Base-by-base conservation (phyloP, 2,329 filamentous ascomycete species). In the Talaromyces sp. region DNA sequence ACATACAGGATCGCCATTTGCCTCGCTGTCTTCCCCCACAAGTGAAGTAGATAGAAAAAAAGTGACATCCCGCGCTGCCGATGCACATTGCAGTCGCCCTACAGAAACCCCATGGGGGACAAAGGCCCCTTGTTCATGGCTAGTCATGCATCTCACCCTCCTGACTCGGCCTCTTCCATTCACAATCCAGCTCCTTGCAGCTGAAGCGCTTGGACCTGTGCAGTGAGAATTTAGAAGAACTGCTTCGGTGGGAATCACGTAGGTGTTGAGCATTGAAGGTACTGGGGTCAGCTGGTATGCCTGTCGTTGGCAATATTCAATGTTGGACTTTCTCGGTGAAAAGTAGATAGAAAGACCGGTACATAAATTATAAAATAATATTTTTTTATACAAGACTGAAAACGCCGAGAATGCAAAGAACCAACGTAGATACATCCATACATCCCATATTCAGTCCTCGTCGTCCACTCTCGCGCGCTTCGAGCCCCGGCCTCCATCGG, bases 401-500 rank as follows among this genome's bases (percentile, higher is more conserved):
- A 46, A 52, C 48, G 24, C 48, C 48, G 27, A 19, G 2, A 52
- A 52, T 52, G 48, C 48, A 52, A 52, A 14, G 48, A 19, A 19
- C 24, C 21, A 50, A 31, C 3, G 17, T 52, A 17, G 17, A 52
- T n/a, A 27, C 8, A 27, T 14, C 11, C 24, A 51, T 9, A 17
- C 3, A 26, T 21, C 24, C 24, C 27, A 17, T 10, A 52, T 8
- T 31, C 31, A 57, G 26, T 62, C 60, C 54, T 92, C 89, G 61
- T 90, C 88, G 17, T 92, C 89, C 26, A 92, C 83, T 65, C 88
- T 85, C 17, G 88, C 87, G 67, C 88, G 83, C 80, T 95, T 96
- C 41, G 59, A 61, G 92, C 90, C 61, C 91, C 89, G 27, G 93
- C 90, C 26, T 93, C 85, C 66, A 89, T 85, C 24, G 88, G 88